Percentiles rank a stretch among this genome's conserved stretches.
phyloP scores from a whole-genome alignment of 108 stramenopile genomes.

The Fistulifera pelliculosa region DNA sequence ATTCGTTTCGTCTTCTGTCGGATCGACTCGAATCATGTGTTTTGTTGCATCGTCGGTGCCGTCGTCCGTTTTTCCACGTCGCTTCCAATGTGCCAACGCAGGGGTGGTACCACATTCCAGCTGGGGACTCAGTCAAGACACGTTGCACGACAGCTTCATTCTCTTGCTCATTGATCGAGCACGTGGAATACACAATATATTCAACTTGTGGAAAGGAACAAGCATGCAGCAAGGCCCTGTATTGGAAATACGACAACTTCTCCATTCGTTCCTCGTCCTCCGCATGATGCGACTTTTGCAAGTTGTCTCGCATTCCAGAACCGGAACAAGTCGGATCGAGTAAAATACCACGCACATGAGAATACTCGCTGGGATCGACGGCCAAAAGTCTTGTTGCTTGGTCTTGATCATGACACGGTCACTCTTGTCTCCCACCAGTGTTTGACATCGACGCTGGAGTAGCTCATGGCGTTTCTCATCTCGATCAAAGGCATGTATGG shows the following conservation, averaged over 20 bases:
- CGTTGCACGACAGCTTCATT: slow-evolving; percentile 88
- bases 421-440: slow-evolving; percentile 22
- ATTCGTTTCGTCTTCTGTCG: slow-evolving; percentile 87
- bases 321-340: slow-evolving; percentile 99
- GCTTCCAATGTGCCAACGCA: slow-evolving; percentile 76
- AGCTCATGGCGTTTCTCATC: slow-evolving; percentile 56
- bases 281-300: slow-evolving; percentile 49
- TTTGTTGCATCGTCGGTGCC: slow-evolving; percentile 32
- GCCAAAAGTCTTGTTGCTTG: slow-evolving; percentile 81
- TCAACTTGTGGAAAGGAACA: slow-evolving; percentile 80
- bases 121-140: slow-evolving; percentile 34
- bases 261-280: slow-evolving; percentile 33
- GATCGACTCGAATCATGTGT: slow-evolving; percentile 75
- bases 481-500: slow-evolving; percentile 84
- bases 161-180: slow-evolving; percentile 89
- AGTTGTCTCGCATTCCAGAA: slow-evolving; percentile 83
- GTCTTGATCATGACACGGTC: slow-evolving; percentile 15
- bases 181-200: slow-evolving; percentile 96
- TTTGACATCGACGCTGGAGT: slow-evolving; percentile 56
- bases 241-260: slow-evolving; percentile 85
- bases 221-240: slow-evolving; percentile 81
- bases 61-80: slow-evolving; percentile 71
- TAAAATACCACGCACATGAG: slow-evolving; percentile 74
- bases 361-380: slow-evolving; percentile 35
- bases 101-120: slow-evolving; percentile 51